Percentiles rank a stretch among this genome's conserved stretches.
These are phyloP conservation scores for Stylosanthes scabra DNA, from an alignment of 331 rosid genomes.

Conservation along the genomic window DNA sequence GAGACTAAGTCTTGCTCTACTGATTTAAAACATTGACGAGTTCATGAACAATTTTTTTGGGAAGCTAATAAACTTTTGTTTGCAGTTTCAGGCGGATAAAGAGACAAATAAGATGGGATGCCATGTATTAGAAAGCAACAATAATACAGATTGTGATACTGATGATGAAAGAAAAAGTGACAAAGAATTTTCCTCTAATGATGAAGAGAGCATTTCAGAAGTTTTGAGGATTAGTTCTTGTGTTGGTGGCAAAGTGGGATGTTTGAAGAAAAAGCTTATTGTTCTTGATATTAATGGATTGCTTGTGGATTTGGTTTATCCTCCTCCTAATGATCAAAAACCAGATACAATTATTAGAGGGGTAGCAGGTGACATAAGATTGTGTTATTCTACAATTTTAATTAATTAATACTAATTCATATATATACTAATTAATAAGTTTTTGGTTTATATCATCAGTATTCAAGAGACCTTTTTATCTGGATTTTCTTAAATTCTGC, in stretches of 20 bases:
- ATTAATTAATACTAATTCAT: background rate
- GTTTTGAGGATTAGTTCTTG: slow-evolving; percentile 34
- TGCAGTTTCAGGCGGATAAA: slow-evolving; percentile 1
- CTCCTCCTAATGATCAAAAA: slow-evolving; percentile 59
- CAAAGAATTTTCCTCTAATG: slow-evolving; percentile 23
- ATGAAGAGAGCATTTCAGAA: slow-evolving; percentile 38
- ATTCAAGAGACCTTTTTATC: slow-evolving; percentile 75
- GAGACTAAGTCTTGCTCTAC: too few species aligned
- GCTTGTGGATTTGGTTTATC: slow-evolving; percentile 66
- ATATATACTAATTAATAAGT: slow-evolving; percentile 14
- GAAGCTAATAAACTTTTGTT: background rate
- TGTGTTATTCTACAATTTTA: slow-evolving; percentile 27
- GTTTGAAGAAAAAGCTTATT: slow-evolving; percentile 65
- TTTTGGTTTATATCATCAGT: slow-evolving; percentile 57
- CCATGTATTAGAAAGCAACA: slow-evolving; percentile 12
- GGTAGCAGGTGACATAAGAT: slow-evolving; percentile 54
- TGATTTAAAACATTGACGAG: too few species aligned
- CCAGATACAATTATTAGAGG: slow-evolving; percentile 58
- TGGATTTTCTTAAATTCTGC: slow-evolving; percentile 79
- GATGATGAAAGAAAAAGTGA: background rate
- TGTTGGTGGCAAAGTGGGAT: slow-evolving; percentile 25
- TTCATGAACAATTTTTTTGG: background rate
- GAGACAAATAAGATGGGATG: background rate
- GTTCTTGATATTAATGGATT: slow-evolving; percentile 85
- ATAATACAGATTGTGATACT: background rate